Conservation (phyloP, 164 flowering plant species). For the Houttuynia cordata region DNA sequence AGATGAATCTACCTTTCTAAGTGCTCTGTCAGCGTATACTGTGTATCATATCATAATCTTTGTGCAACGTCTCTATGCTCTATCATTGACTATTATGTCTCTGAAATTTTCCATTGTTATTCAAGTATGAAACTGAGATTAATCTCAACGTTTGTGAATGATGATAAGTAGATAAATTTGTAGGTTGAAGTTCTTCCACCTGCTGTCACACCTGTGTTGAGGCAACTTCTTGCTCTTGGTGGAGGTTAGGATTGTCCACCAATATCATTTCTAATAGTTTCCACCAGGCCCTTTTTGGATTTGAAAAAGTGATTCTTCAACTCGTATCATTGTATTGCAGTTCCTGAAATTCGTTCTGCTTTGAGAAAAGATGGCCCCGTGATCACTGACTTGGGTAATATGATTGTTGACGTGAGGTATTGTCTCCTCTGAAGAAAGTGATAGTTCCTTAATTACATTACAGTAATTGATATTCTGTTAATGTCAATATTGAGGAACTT, state of each 20-base stretch:
- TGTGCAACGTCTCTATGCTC: too few species aligned
- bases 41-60: too few species aligned
- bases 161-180: neutral
- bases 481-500: neutral
- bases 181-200: conserved; percentile 21
- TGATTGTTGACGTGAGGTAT: conserved; percentile 23
- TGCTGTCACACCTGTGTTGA: conserved; percentile 18
- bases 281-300: neutral
- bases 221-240: conserved; percentile 19
- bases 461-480: neutral
- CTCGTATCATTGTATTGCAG: conserved; percentile 6
- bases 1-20: too few species aligned
- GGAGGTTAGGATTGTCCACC: conserved; percentile 10
- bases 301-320: neutral
- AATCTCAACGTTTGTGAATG: neutral
- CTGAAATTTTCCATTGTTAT: neutral
- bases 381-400: conserved; percentile 20
- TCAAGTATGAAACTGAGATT: neutral
- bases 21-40: too few species aligned
- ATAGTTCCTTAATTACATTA: neutral
- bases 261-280: neutral
- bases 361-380: conserved; percentile 27
- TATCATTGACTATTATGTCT: too few species aligned
- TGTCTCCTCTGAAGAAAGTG: neutral
- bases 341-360: conserved; percentile 23